Percentiles rank a stretch among this genome's conserved stretches.
Evolutionary conservation across 306 rosid genomes (phyloP).

Genomic region (Fragaria ananassa): DNA sequence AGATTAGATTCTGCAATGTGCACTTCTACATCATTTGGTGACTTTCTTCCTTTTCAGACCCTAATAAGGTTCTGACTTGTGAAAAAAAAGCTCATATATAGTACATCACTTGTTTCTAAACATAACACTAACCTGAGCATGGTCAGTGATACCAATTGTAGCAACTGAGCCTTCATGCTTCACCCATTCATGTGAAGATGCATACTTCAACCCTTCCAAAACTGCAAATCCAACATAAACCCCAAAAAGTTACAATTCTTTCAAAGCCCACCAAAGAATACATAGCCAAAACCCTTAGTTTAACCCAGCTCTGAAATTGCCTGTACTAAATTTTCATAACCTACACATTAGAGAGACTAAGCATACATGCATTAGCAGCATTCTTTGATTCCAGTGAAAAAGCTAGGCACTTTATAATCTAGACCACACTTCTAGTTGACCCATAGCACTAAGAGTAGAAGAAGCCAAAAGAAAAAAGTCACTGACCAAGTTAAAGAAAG

Average conservation of each 20-base stretch:
- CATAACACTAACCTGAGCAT: slow-evolving; percentile 68
- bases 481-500: neutral
- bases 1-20: neutral
- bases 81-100: neutral
- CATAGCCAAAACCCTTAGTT: neutral
- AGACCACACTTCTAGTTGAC: neutral
- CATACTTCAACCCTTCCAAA: slow-evolving; percentile 90
- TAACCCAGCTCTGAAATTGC: neutral
- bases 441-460: neutral
- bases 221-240: slow-evolving; percentile 41
- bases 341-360: neutral
- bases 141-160: slow-evolving; percentile 82
- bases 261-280: neutral
- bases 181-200: slow-evolving; percentile 96
- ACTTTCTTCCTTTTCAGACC: neutral
- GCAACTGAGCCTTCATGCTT: slow-evolving; percentile 91
- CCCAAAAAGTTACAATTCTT: neutral
- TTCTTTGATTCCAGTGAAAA: neutral
- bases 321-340: neutral
- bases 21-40: neutral
- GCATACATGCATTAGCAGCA: neutral
- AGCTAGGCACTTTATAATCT: neutral
- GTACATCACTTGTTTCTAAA: neutral
- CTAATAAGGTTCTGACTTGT: neutral
- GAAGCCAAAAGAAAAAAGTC: neutral